phyloP scores from a whole-genome alignment of 169 alveolate species.

The Cystoisospora suis region DNA sequence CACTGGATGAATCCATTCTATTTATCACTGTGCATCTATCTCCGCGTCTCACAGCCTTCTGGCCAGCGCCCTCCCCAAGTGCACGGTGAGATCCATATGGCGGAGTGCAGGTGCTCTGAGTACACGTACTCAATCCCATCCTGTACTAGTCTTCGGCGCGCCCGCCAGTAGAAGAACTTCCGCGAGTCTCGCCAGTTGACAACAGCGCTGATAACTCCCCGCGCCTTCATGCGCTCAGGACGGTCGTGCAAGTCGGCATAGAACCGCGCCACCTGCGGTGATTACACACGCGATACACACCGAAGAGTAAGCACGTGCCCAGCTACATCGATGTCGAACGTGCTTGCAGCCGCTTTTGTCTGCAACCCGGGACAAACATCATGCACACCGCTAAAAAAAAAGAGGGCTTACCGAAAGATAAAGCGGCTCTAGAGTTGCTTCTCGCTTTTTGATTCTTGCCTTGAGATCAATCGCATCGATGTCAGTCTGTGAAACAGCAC shows the following conservation, averaged over 20 bases:
- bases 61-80: neutral
- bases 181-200: slow-evolving; percentile 82
- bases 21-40: neutral
- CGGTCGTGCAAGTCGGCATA: slow-evolving; percentile 87
- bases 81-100: neutral
- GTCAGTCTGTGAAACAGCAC: slow-evolving; percentile 30
- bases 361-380: too few species aligned
- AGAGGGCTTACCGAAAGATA: slow-evolving; percentile 41
- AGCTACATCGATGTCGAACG: too few species aligned
- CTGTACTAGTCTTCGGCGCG: slow-evolving; percentile 68
- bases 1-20: neutral
- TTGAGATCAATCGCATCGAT: slow-evolving; percentile 31
- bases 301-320: neutral
- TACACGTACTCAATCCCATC: slow-evolving; percentile 37
- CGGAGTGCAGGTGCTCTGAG: neutral
- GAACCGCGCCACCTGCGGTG: slow-evolving; percentile 76
- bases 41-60: neutral
- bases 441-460: slow-evolving; percentile 42
- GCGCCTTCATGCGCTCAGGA: slow-evolving; percentile 84
- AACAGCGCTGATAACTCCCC: slow-evolving; percentile 78
- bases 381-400: too few species aligned
- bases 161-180: slow-evolving; percentile 77
- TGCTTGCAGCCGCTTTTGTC: too few species aligned
- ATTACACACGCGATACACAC: neutral
- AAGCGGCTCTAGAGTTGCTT: slow-evolving; percentile 57